These are phyloP conservation scores for Pleurotus salmoneostramineus DNA, from an alignment of 768 basidiomycete species.

Conservation along the genomic window DNA sequence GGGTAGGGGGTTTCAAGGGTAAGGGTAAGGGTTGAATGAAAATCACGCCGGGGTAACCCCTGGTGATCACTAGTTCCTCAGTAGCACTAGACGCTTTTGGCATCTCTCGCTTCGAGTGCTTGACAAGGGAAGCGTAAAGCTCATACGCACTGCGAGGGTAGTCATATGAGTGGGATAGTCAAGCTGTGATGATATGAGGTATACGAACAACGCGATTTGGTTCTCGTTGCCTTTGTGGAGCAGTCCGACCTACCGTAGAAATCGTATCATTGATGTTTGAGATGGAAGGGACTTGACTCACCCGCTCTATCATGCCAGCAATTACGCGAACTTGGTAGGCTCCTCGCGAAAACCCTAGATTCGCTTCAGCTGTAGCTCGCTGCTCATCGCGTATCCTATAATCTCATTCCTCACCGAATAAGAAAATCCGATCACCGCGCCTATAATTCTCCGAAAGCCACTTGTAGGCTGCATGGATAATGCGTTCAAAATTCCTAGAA, in stretches of 20 bases:
- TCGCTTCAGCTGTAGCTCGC: background rate
- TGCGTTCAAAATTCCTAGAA: constrained; percentile 29
- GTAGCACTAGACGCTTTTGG: no score
- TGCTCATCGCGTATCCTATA: background rate
- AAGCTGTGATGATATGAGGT: background rate
- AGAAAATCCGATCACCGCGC: constrained; percentile 31
- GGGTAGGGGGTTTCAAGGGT: no score
- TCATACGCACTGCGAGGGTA: background rate
- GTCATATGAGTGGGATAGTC: background rate
- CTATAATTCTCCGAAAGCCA: constrained; percentile 37
- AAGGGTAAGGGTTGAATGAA: no score
- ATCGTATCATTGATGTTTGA: no score
- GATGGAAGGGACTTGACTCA: constrained; percentile 9
- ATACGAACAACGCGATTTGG: constrained; percentile 1
- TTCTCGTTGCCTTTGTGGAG: constrained; percentile 3
- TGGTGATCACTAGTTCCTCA: no score
- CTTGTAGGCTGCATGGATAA: constrained; percentile 29
- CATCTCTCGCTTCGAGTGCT: background rate
- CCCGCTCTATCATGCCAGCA: constrained; percentile 40
- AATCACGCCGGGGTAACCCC: no score
- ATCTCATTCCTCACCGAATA: constrained; percentile 25
- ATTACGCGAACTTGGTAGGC: constrained; percentile 41
- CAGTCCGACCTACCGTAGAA: constrained; percentile 11
- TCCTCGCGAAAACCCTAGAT: constrained; percentile 41
- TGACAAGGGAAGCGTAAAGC: background rate